Evolutionary conservation across 164 flowering plant species (phyloP).

Genomic region (Nelumbo lutea): DNA sequence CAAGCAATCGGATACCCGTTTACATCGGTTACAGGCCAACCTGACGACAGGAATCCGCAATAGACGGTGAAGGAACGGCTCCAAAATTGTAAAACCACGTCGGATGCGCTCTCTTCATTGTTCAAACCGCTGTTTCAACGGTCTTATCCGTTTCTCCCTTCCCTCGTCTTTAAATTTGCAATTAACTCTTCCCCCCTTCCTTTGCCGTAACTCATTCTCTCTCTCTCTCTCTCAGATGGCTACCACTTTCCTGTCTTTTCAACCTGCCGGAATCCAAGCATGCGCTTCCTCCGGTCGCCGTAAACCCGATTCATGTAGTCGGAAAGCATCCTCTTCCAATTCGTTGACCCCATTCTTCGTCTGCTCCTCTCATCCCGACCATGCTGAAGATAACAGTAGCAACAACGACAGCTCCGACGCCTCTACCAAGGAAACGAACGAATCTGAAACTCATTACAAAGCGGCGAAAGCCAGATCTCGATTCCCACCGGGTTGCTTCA

Average conservation of each 20-base stretch:
- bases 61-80: constrained; percentile 5
- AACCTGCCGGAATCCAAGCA: constrained; percentile 27
- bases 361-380: constrained; percentile 64
- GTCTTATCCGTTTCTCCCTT: constrained; percentile 16
- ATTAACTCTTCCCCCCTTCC: not conserved
- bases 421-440: not conserved
- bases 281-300: constrained; percentile 20
- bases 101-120: too few species aligned
- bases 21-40: too few species aligned
- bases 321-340: constrained; percentile 24
- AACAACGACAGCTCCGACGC: not conserved
- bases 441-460: constrained; percentile 13
- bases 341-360: constrained; percentile 84
- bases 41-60: not conserved
- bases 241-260: constrained; percentile 23
- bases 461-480: constrained; percentile 4
- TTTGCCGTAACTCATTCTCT: not conserved
- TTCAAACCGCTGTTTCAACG: constrained; percentile 16
- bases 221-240: constrained; percentile 29
- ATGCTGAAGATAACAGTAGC: constrained; percentile 34
- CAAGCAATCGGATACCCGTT: too few species aligned
- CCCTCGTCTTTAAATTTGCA: not conserved
- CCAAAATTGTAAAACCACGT: not conserved
- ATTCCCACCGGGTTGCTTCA: constrained; percentile 55
- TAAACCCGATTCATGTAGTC: constrained; percentile 21